Base-by-base conservation (phyloP, 352 stramenopile species). In the Phytophthora fragariaefolia region DNA sequence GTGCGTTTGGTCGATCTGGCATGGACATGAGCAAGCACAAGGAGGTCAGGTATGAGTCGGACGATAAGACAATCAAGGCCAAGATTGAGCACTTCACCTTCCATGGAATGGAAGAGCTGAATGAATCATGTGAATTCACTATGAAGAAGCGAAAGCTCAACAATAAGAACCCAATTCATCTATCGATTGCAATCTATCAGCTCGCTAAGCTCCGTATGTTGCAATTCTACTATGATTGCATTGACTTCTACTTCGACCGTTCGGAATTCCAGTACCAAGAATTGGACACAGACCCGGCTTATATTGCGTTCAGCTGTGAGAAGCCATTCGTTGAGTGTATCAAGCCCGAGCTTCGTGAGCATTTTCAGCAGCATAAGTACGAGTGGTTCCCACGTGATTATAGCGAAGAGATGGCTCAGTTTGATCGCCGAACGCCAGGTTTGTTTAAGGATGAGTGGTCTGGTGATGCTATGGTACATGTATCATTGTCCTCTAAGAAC, bases 391-490 rank as follows among this genome's bases (percentile, higher is more conserved):
- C n/a, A n/a, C n/a, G n/a, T 12, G 46, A 42, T 42, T 43, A 57
- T 36, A 65, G 30, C 26, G 4, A 48, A n/a, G 34, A 58, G 7
- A 40, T 46, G 6, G 47, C 27, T 45, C 12, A 15, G 32, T 62
- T 51, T 43, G 54, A 69, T 48, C 26, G 45, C 22, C 50, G 56
- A 0, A 71, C 55, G 1, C 50, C 61, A 38, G 67, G 61, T 32
- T 24, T 75, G 9, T 75, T 75, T 22, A 75, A 71, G 17, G 61
- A 75, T 18, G 61, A 75, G 38, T 66, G 50, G 61, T 43, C 42
- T 26, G 52, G 59, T 4, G 45, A 64, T 49, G 45, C 36, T 28
- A 74, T 74, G 53, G 42, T 74, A n/a, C n/a, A n/a, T n/a, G n/a
- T n/a, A 2, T 66, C 32, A 26, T 23, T 71, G 15, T 60, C 28